Conservation (phyloP, 2,329 filamentous ascomycete genomes). For the Fusarium ramigenum region DNA sequence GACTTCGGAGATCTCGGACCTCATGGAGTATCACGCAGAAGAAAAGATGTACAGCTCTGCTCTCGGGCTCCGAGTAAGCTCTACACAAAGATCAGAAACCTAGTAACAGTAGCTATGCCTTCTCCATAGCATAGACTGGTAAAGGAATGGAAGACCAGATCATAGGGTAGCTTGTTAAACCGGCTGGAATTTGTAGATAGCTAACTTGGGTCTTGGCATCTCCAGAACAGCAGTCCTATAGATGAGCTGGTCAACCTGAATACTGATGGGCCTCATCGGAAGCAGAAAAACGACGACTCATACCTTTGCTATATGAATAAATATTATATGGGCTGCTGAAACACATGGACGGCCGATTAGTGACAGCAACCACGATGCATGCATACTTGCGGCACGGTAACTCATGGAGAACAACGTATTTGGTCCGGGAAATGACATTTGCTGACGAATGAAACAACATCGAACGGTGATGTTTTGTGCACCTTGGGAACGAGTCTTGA, state of each 20-base stretch:
- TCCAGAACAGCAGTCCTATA: background rate
- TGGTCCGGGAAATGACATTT: background rate
- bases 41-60: background rate
- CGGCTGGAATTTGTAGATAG: background rate
- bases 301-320: too few relatives aligned
- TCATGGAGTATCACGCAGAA: background rate
- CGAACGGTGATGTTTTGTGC: too few relatives aligned
- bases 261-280: background rate
- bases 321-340: rapidly evolving
- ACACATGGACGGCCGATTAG: background rate
- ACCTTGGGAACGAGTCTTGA: too few relatives aligned
- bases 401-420: background rate
- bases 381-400: background rate
- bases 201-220: rapidly evolving
- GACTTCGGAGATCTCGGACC: background rate
- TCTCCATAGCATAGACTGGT: background rate
- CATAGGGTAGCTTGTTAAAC: background rate
- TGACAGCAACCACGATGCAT: background rate
- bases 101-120: background rate
- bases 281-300: too few relatives aligned
- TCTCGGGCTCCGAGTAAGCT: background rate
- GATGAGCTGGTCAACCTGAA: background rate
- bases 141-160: background rate
- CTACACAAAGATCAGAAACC: background rate
- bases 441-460: background rate